phyloP scores from a whole-genome alignment of 2,329 filamentous ascomycete species.

The Ophiostoma piceae region DNA sequence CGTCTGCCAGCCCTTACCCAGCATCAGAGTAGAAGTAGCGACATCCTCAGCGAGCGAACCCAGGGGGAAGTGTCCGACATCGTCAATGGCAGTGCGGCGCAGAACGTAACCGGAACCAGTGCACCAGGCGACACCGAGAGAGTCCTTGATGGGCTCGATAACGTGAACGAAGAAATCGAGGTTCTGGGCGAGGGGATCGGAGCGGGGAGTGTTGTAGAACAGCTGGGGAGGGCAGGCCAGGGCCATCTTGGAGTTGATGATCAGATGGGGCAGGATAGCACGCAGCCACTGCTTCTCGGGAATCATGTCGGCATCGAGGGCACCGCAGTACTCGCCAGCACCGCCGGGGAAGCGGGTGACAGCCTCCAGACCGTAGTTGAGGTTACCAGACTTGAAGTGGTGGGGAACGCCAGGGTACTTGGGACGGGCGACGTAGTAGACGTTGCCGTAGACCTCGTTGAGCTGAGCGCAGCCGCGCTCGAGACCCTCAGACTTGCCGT shows the following conservation, averaged over 20 bases:
- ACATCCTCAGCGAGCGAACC: slow-evolving; percentile 58
- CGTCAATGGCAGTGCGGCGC: slow-evolving; percentile 54
- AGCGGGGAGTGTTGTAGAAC: slow-evolving; percentile 57
- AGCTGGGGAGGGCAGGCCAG: slow-evolving; percentile 57
- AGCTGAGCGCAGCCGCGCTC: slow-evolving; percentile 35
- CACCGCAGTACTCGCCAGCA: slow-evolving; percentile 55
- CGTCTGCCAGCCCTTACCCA: slow-evolving; percentile 58
- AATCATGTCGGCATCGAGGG: slow-evolving; percentile 64
- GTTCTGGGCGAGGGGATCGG: slow-evolving; percentile 54
- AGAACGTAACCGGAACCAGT: slow-evolving; percentile 59
- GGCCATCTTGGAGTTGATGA: slow-evolving; percentile 53
- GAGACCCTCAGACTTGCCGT: slow-evolving; percentile 45
- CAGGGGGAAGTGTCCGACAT: slow-evolving; percentile 58
- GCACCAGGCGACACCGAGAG: slow-evolving; percentile 56
- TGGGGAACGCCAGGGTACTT: slow-evolving; percentile 46
- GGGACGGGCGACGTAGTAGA: slow-evolving; percentile 49
- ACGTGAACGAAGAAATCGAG: slow-evolving; percentile 55
- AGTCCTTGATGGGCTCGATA: slow-evolving; percentile 47
- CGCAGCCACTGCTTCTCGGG: slow-evolving; percentile 57
- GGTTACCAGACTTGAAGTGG: slow-evolving; percentile 60
- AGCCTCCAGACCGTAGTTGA: slow-evolving; percentile 55
- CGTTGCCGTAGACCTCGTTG: slow-evolving; percentile 42
- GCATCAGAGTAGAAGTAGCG: slow-evolving; percentile 53
- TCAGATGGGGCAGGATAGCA: slow-evolving; percentile 53
- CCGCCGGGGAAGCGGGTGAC: slow-evolving; percentile 49